phyloP scores from a whole-genome alignment of 352 stramenopile species.

The Blastocystis sp. region DNA sequence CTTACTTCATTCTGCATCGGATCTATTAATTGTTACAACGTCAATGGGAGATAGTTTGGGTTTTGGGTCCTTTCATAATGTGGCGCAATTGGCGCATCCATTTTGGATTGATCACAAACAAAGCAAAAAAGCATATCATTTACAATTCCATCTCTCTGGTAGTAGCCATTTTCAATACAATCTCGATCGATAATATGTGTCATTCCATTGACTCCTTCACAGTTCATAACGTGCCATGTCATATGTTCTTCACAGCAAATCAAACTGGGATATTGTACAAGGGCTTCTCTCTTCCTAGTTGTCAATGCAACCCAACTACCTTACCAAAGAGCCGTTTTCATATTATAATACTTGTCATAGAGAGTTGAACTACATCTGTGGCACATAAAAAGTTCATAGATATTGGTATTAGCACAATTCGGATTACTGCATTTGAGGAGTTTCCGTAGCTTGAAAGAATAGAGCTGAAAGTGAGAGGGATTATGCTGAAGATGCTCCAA shows the following conservation, averaged over 20 bases:
- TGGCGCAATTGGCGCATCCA: too few species aligned
- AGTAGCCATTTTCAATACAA: slow-evolving; percentile 47
- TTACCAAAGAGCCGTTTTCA: slow-evolving; percentile 61
- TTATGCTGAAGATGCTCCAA: slow-evolving; percentile 5
- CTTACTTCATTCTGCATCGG: slow-evolving; percentile 37
- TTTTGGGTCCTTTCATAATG: too few species aligned
- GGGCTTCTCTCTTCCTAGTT: slow-evolving; percentile 31
- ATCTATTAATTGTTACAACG: too few species aligned
- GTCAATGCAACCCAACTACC: not conserved
- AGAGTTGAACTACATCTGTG: slow-evolving; percentile 6
- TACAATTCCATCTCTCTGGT: slow-evolving; percentile 32
- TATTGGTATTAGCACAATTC: slow-evolving; percentile 7
- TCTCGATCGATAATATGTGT: slow-evolving; percentile 13
- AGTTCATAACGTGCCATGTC: slow-evolving; percentile 55
- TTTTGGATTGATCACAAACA: not conserved
- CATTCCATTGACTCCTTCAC: slow-evolving; percentile 37
- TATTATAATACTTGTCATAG: slow-evolving; percentile 60
- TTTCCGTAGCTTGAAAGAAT: slow-evolving; percentile 55
- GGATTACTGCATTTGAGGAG: slow-evolving; percentile 55
- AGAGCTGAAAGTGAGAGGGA: slow-evolving; percentile 16
- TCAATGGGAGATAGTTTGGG: too few species aligned
- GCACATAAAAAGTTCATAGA: slow-evolving; percentile 58
- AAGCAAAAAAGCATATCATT: slow-evolving; percentile 56
- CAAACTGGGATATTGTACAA: slow-evolving; percentile 49
- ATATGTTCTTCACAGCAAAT: slow-evolving; percentile 58